Evolutionary conservation across 768 basidiomycete genomes (phyloP), one percentile per base, ranked within the genome.

Genomic region (Phanerodontia chrysosporium): DNA sequence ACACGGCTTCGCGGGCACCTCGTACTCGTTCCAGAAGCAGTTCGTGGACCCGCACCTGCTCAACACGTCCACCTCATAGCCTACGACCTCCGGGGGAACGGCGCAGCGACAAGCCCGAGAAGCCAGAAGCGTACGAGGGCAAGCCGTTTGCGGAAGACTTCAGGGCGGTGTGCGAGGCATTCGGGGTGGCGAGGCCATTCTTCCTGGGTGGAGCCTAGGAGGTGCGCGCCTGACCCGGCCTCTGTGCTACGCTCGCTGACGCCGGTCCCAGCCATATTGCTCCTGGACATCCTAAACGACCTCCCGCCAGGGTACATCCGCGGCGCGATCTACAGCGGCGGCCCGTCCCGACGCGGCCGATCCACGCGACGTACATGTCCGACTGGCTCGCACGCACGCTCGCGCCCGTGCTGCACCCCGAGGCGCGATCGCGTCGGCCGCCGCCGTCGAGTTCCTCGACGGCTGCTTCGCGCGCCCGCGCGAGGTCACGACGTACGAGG

Each of bases 1-100:
- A 18, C 77, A 77, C 62, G 78, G 78, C 2, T 66, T 80, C 56
- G 66, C 68, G 7, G 67, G 74, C 60, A 73, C 73, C 36, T 68
- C 70, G 13, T 57, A 64, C 22, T 71, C 70, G 9, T 79, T 74
- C 63, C 77, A 77, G 48, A 68, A 68, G 49, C 67, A 78, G 48
- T 75, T 78, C 61, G 59, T 62, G 9, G 72, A 77, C 58, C 57
- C 65, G 5, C 44, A 56, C 22, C 70, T 75, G 67, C 58, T 64
- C 60, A 60, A 36, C 57, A 65, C 18, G 59, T 69, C 44, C 69
- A 75, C 59, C 62, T 76, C 58, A 69, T 73, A 51, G 63, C 67
- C 18, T 72, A 71, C 60, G 72, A 73, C 58, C 61, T 69, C 60
- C 67, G 72, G 21, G 72, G 72, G 28, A 70, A 72, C 57, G 70